These are phyloP conservation scores for Populus pruinosa DNA, from an alignment of 345 rosid genomes.

Conservation along the genomic window DNA sequence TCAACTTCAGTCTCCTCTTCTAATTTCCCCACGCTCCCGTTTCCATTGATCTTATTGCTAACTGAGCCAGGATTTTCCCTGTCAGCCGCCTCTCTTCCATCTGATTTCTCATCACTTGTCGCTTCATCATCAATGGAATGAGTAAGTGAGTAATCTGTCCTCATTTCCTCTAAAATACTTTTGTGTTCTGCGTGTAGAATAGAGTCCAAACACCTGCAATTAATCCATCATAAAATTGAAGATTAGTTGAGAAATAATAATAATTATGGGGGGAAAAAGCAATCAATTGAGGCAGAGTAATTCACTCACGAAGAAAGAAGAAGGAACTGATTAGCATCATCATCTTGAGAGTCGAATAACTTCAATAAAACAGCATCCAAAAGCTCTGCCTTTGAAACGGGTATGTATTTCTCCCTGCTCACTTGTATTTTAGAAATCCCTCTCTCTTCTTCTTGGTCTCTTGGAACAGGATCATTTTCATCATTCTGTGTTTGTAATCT, in stretches of 20 bases:
- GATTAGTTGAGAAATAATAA: too few relatives aligned
- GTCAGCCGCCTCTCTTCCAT: conserved; percentile 17
- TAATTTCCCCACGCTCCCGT: conserved; percentile 18
- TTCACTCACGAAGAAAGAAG: conserved; percentile 63
- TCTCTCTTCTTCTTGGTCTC: conserved; percentile 18
- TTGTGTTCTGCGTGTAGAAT: conserved; percentile 91
- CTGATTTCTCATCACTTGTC: conserved; percentile 4
- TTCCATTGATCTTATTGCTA: conserved; percentile 20
- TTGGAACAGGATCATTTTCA: background rate
- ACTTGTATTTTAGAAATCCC: conserved; percentile 65
- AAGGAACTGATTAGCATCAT: conserved; percentile 50
- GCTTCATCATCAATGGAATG: conserved; percentile 37
- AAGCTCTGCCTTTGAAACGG: conserved; percentile 70
- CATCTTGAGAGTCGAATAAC: conserved; percentile 50
- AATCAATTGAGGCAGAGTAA: background rate
- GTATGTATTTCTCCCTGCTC: conserved; percentile 70
- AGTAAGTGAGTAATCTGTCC: conserved; percentile 53
- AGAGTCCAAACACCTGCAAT: conserved; percentile 69
- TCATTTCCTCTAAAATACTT: conserved; percentile 68
- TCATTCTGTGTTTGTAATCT: background rate
- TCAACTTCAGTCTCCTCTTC: conserved; percentile 20
- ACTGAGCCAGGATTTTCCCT: conserved; percentile 20
- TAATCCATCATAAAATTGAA: background rate
- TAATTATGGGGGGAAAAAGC: background rate
- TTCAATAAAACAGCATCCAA: conserved; percentile 49